A percentile compares a stretch with the other conserved stretches of the same genome.
Evolutionary conservation across 1,139 yeast species (phyloP).

Genomic region (Yamadazyma trypodendri): DNA sequence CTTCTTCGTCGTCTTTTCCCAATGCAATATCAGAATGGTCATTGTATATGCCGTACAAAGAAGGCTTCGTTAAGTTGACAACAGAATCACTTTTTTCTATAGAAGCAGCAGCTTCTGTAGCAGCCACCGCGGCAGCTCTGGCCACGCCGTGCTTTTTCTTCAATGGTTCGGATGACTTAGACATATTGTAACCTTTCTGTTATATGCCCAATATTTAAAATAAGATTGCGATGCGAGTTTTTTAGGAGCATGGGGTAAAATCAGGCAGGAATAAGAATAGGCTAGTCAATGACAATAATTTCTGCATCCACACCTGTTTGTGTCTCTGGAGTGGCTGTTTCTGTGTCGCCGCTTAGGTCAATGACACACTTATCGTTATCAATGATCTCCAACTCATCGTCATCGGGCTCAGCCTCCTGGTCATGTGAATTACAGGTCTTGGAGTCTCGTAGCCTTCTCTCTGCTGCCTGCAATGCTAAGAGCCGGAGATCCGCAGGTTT

Average conservation of each 20-base stretch:
- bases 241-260: background rate
- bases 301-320: too few species aligned
- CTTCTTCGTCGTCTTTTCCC: conserved; percentile 32
- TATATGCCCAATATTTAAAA: too few species aligned
- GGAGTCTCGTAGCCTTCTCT: conserved; percentile 56
- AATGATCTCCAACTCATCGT: conserved; percentile 30
- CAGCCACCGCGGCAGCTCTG: conserved; percentile 1
- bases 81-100: conserved; percentile 46
- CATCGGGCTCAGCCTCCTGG: conserved; percentile 28
- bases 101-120: conserved; percentile 6
- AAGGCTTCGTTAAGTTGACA: conserved; percentile 48
- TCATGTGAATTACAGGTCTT: conserved; percentile 47
- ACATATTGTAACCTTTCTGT: conserved; percentile 4
- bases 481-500: conserved; percentile 35
- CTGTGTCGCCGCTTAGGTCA: background rate
- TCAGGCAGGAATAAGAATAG: background rate
- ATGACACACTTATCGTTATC: background rate
- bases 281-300: background rate
- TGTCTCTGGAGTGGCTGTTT: background rate
- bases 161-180: conserved; percentile 7
- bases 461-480: conserved; percentile 66
- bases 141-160: background rate
- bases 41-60: conserved; percentile 49
- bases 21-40: conserved; percentile 35
- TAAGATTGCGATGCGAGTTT: background rate